These are phyloP conservation scores for Fusarium temperatum DNA, from an alignment of 2,329 filamentous ascomycete genomes.

Conservation along the genomic window DNA sequence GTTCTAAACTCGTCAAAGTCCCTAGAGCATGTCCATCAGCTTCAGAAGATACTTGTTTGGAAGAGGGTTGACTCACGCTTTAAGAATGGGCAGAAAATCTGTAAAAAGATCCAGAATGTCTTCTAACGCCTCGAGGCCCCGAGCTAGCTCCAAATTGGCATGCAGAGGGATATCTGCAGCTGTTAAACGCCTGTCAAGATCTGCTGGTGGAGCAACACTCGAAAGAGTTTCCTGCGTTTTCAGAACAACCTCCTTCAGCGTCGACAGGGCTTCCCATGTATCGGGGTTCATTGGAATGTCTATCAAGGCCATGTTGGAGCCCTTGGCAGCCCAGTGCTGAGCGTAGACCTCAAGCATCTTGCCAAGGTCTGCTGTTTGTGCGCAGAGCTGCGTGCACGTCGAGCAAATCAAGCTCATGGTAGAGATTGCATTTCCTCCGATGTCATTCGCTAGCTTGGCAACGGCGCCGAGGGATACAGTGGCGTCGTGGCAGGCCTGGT, in stretches of 20 bases:
- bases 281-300: slow-evolving; percentile 27
- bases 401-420: slow-evolving; percentile 22
- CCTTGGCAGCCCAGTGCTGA: slow-evolving; percentile 17
- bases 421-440: slow-evolving; percentile 25
- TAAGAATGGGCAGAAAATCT: slow-evolving; percentile 34
- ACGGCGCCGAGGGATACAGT: background rate
- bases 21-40: background rate
- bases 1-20: slow-evolving; percentile 35
- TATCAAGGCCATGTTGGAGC: background rate
- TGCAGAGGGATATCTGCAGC: slow-evolving; percentile 15
- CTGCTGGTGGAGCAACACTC: background rate
- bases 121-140: slow-evolving; percentile 9
- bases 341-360: slow-evolving; percentile 26
- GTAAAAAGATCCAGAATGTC: background rate
- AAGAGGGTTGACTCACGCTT: slow-evolving; percentile 12
- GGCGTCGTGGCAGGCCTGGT: background rate
- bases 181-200: background rate
- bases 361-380: slow-evolving; percentile 24
- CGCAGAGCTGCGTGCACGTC: slow-evolving; percentile 14
- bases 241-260: background rate
- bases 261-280: slow-evolving; percentile 19
- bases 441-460: background rate
- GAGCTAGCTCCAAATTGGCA: slow-evolving; percentile 5
- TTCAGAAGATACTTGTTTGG: too few relatives aligned
- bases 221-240: background rate